Base-by-base conservation (phyloP, 2,329 filamentous ascomycete genomes). In the Ceratocystis albifundus region DNA sequence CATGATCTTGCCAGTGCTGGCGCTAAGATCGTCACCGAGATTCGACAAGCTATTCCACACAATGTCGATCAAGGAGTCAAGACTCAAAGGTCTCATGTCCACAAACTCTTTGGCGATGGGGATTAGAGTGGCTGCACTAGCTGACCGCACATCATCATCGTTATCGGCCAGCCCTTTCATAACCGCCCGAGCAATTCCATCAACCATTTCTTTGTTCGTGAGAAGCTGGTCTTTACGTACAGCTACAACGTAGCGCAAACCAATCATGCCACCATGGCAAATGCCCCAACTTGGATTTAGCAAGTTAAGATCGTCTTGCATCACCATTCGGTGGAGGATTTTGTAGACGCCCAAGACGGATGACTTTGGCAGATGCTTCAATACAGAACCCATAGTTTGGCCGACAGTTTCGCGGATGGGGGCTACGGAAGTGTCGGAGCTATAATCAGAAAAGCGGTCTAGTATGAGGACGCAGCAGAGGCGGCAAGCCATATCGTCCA, bases 1-100 rank as follows among this genome's bases (percentile, higher is more conserved):
- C 95, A 99, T 99, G 65, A 99, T 96, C 66, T 91, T 95, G 61
- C 94, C 94, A 8, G 95, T 99, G 74, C 94, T 97, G 3, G 94
- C 94, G 74, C 92, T 97, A 20, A 99, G 81, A 73, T 99, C 94
- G 73, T 99, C 94, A 70, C 93, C 92, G n/a, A 99, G 80, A 73
- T 96, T 95, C 2, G 93, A 96, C 28, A 99, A 80, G 77, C 94
- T 97, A 72, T 96, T 89, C 94, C 94, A 99, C 32, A 99, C 92
- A 68, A 97, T 96, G 73, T 89, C 88, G 75, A 96, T 96, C 48
- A 99, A 84, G 36, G 83, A 82, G 69, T 92, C 86, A 41, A 99
- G 80, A 55, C 90, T 86, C 44, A 81, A 81, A 17, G 90, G 88
- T 17, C 93, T 88, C 74, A 96, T 84, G 46, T 85, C 86, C 70